Evolutionary conservation across 768 basidiomycete genomes (phyloP).

Genomic region (Royoungia palumana): DNA sequence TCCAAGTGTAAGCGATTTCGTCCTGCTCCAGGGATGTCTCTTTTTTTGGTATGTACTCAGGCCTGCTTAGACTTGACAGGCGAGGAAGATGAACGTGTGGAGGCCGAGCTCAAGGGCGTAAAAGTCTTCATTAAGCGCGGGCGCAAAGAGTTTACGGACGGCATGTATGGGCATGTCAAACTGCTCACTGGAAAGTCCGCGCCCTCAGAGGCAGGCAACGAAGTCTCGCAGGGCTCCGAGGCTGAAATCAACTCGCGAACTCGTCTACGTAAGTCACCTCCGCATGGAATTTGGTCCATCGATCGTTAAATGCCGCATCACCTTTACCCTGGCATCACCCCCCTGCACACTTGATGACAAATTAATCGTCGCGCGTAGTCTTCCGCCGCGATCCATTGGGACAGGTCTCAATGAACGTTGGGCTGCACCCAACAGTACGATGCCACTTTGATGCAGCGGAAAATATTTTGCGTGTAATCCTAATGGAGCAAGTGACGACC

Average conservation of each 20-base stretch:
- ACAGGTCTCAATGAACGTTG: conserved; percentile 68
- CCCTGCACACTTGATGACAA: not conserved
- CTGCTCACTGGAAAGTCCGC: conserved; percentile 41
- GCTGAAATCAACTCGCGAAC: conserved; percentile 17
- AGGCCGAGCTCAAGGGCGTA: conserved; percentile 56
- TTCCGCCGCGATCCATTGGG: conserved; percentile 70
- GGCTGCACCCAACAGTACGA: conserved; percentile 50
- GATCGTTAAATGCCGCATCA: conserved; percentile 15
- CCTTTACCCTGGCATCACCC: not conserved
- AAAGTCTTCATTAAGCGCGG: conserved; percentile 47
- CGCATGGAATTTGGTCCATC: conserved; percentile 18
- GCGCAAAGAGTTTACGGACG: conserved; percentile 51
- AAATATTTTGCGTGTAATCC: conserved; percentile 49
- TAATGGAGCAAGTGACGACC: conserved; percentile 44
- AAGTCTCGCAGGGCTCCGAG: conserved; percentile 3
- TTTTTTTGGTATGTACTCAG: conserved; percentile 2
- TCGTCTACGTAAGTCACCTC: conserved; percentile 31
- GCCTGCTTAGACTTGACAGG: conserved; percentile 43
- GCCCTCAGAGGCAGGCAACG: not conserved
- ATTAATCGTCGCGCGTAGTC: conserved; percentile 35
- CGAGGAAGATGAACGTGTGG: conserved; percentile 60
- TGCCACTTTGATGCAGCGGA: conserved; percentile 58
- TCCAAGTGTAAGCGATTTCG: conserved; percentile 15
- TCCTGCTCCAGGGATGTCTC: not conserved
- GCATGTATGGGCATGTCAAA: conserved; percentile 60